Conservation (phyloP, 192 early-diverging fungal species). For the Funneliformis mosseae region DNA sequence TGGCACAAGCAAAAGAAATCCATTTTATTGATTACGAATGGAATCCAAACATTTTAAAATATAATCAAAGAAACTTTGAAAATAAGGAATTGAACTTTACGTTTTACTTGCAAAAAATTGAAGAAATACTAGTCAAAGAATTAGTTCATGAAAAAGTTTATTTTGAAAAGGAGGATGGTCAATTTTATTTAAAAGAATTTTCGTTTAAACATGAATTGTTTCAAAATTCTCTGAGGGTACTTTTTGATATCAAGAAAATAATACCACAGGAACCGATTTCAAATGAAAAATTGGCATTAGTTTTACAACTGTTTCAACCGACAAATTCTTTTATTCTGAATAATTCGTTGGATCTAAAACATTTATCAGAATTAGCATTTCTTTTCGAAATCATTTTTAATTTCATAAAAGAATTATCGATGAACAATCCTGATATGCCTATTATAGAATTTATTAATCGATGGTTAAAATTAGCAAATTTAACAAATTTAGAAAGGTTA, state of each 20-base stretch:
- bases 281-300: not conserved
- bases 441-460: constrained; percentile 27
- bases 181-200: constrained; percentile 4
- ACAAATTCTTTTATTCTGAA: not conserved
- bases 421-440: not conserved
- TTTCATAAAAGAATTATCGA: constrained; percentile 27
- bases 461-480: constrained; percentile 22
- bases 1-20: too few species aligned
- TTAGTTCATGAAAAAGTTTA: constrained; percentile 6
- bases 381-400: constrained; percentile 17
- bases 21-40: constrained; percentile 29
- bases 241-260: constrained; percentile 4
- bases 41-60: not conserved
- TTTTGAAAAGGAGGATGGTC: not conserved
- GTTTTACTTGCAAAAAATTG: constrained; percentile 30
- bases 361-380: constrained; percentile 14
- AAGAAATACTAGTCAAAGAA: not conserved
- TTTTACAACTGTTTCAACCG: not conserved
- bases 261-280: constrained; percentile 28
- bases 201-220: constrained; percentile 30
- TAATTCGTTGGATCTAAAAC: not conserved
- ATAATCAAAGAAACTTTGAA: constrained; percentile 7
- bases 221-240: not conserved
- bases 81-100: not conserved
- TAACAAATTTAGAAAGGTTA: too few species aligned